phyloP scores from a whole-genome alignment of 352 stramenopile species.

The Thalassiosira ordinaria region DNA sequence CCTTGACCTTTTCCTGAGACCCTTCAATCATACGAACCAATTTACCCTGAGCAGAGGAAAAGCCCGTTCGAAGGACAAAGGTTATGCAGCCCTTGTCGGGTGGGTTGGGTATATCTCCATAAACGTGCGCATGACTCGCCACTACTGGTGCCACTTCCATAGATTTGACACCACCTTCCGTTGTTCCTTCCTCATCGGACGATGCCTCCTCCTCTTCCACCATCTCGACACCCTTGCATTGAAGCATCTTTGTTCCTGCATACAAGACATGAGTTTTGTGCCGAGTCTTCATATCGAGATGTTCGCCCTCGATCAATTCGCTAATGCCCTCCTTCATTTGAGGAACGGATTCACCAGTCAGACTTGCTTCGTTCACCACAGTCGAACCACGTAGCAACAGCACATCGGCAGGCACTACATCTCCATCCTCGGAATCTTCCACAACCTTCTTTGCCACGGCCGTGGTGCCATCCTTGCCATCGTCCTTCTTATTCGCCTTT shows the following conservation, averaged over 20 bases:
- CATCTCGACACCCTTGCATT: conserved; percentile 73
- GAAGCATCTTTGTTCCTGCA: conserved; percentile 84
- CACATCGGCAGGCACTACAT: conserved; percentile 93
- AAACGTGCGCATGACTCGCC: conserved; percentile 21
- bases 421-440: conserved; percentile 68
- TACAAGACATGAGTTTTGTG: conserved; percentile 85
- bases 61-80: conserved; percentile 98
- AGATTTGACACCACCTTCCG: neutral
- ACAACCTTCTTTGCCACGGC: conserved; percentile 10
- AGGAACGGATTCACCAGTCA: conserved; percentile 97
- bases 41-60: conserved; percentile 98
- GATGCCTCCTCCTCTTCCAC: conserved; percentile 53
- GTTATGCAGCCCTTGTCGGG: conserved; percentile 94
- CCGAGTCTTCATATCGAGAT: conserved; percentile 78
- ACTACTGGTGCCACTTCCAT: neutral
- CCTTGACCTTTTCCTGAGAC: conserved; percentile 96
- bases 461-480: too few species aligned
- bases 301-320: conserved; percentile 70
- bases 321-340: conserved; percentile 96
- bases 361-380: conserved; percentile 98
- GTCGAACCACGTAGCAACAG: conserved; percentile 93
- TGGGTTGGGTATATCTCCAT: conserved; percentile 76
- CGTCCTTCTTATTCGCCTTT: conserved; percentile 83
- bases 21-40: conserved; percentile 99
- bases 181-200: conserved; percentile 51